phyloP scores from a whole-genome alignment of 1,284 basidiomycete genomes.

The Gomphus bonarii region DNA sequence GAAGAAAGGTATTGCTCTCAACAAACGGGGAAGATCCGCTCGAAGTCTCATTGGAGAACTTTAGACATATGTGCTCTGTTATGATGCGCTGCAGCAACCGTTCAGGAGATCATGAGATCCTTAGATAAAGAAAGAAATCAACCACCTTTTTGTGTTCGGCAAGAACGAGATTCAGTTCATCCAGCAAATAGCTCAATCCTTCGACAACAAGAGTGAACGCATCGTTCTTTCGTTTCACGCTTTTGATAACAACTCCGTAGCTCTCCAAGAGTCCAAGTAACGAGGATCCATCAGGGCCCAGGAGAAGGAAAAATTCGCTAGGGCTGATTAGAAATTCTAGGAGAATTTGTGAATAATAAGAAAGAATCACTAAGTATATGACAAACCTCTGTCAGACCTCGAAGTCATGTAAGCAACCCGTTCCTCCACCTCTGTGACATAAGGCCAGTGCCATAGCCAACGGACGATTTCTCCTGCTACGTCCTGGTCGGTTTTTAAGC shows the following conservation, averaged over 20 bases:
- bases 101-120: slow-evolving; percentile 41
- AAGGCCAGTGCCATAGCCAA: slow-evolving; percentile 10
- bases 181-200: slow-evolving; percentile 28
- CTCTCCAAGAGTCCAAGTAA: slow-evolving; percentile 45
- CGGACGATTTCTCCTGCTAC: slow-evolving; percentile 7
- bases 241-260: slow-evolving; percentile 38
- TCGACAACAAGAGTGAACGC: slow-evolving; percentile 50
- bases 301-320: slow-evolving; percentile 54
- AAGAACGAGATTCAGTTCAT: not conserved
- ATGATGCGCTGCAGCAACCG: slow-evolving; percentile 35
- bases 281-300: slow-evolving; percentile 61
- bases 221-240: slow-evolving; percentile 39
- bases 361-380: no score
- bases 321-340: slow-evolving; percentile 47
- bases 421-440: slow-evolving; percentile 6
- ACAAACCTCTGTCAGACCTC: slow-evolving; percentile 9
- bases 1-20: not conserved
- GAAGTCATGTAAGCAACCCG: slow-evolving; percentile 2
- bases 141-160: slow-evolving; percentile 28
- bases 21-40: not conserved
- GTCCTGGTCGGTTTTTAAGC: slow-evolving; percentile 4
- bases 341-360: not conserved
- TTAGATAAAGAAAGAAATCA: not conserved
- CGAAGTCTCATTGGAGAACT: not conserved
- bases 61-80: slow-evolving; percentile 23